phyloP scores from a whole-genome alignment of 2,329 filamentous ascomycete genomes.

The Verticillium nubilum region DNA sequence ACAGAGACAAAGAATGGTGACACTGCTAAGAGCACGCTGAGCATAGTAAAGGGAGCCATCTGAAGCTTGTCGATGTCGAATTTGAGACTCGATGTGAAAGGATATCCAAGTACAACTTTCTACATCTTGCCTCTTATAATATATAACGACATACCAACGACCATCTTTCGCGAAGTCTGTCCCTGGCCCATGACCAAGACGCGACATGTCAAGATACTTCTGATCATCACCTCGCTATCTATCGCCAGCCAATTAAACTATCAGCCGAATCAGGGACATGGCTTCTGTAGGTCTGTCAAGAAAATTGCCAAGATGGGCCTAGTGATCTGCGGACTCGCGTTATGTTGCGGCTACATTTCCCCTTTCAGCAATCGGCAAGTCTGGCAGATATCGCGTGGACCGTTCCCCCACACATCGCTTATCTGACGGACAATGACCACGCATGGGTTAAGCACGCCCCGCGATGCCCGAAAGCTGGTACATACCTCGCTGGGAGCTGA shows the following conservation, averaged over 20 bases:
- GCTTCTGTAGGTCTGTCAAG: not conserved
- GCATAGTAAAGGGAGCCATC: not conserved
- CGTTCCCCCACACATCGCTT: not conserved
- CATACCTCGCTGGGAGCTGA: not conserved
- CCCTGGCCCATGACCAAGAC: not conserved
- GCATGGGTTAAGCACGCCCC: not conserved
- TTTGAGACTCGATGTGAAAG: not conserved
- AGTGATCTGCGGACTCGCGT: not conserved
- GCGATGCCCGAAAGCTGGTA: not conserved
- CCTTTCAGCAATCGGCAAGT: not conserved
- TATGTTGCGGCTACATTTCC: not conserved
- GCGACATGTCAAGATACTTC: not conserved
- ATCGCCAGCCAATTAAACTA: not conserved
- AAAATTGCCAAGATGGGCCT: not conserved
- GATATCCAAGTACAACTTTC: not conserved
- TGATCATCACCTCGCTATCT: not conserved
- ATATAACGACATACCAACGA: not conserved
- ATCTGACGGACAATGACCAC: not conserved
- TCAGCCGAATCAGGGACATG: not conserved
- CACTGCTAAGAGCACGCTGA: not conserved
- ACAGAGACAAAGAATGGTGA: not conserved
- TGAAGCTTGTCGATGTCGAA: not conserved
- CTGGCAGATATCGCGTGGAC: not conserved
- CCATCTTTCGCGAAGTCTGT: not conserved
- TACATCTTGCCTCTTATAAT: not conserved